These are phyloP conservation scores for Wilcoxina mikolae DNA, from an alignment of 495 filamentous ascomycete species.

Conservation along the genomic window DNA sequence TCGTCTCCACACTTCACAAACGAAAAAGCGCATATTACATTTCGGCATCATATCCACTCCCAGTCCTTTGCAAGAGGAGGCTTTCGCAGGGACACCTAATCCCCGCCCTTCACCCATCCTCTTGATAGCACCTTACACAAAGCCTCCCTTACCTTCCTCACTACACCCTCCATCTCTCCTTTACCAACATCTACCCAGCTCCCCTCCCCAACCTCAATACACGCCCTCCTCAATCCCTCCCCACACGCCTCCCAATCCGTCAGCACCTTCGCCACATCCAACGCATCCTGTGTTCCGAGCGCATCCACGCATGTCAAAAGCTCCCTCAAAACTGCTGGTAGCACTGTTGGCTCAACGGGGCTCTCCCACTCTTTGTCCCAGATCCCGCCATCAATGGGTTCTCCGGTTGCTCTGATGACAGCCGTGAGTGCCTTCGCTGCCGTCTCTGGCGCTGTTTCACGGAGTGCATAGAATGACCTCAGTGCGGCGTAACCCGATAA, in stretches of 20 bases:
- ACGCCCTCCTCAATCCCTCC: constrained; percentile 12
- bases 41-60: no score
- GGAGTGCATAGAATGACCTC: constrained; percentile 18
- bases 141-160: constrained; percentile 16
- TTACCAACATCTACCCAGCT: constrained; percentile 14
- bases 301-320: constrained; percentile 8
- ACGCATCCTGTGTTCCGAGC: constrained; percentile 12
- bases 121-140: constrained; percentile 23
- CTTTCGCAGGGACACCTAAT: constrained; percentile 10
- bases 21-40: constrained; percentile 6
- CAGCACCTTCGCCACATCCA: constrained; percentile 24
- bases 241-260: constrained; percentile 20
- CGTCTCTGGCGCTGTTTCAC: constrained; percentile 5
- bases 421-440: constrained; percentile 21
- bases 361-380: constrained; percentile 23
- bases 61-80: no score
- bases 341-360: constrained; percentile 21
- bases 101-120: constrained; percentile 22
- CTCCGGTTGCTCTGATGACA: constrained; percentile 24
- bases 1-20: no score
- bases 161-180: constrained; percentile 10
- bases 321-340: constrained; percentile 18
- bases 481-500: constrained; percentile 25
- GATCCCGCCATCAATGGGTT: constrained; percentile 22
- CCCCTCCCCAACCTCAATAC: neutral